These are phyloP conservation scores for Nidula niveotomentosa DNA, from an alignment of 1,284 basidiomycete genomes.

Conservation along the genomic window DNA sequence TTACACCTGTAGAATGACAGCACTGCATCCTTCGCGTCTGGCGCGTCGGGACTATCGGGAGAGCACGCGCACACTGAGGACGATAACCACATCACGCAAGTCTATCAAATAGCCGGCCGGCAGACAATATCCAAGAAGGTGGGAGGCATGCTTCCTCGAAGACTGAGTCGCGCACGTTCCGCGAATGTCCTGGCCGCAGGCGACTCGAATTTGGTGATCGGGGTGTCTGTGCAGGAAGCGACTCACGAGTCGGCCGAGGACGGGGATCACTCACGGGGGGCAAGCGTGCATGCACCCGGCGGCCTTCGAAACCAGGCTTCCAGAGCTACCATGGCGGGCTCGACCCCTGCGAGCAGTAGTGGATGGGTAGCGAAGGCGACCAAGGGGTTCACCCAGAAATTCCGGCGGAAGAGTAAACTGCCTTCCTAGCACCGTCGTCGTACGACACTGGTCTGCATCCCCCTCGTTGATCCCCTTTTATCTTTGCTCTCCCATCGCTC, in stretches of 20 bases:
- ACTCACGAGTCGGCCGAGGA: constrained; percentile 40
- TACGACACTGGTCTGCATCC: not conserved
- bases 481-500: not conserved
- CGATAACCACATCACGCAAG: constrained; percentile 51
- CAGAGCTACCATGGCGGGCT: constrained; percentile 30
- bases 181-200: constrained; percentile 33
- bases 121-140: constrained; percentile 50
- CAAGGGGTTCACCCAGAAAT: constrained; percentile 46
- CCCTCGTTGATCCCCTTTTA: not conserved
- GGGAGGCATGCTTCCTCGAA: constrained; percentile 48
- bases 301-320: constrained; percentile 38
- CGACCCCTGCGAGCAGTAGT: constrained; percentile 17
- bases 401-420: constrained; percentile 43
- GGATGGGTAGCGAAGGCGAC: constrained; percentile 44
- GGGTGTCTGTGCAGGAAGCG: constrained; percentile 58
- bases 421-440: not conserved
- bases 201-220: constrained; percentile 42
- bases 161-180: constrained; percentile 50
- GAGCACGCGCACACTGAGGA: constrained; percentile 40
- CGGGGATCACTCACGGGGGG: constrained; percentile 19
- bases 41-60: constrained; percentile 32
- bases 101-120: constrained; percentile 53
- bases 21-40: constrained; percentile 51
- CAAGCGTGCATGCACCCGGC: constrained; percentile 36
- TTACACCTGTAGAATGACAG: constrained; percentile 38